Conservation (phyloP, 768 basidiomycete species). For the Candolleomyces eurysporus region DNA sequence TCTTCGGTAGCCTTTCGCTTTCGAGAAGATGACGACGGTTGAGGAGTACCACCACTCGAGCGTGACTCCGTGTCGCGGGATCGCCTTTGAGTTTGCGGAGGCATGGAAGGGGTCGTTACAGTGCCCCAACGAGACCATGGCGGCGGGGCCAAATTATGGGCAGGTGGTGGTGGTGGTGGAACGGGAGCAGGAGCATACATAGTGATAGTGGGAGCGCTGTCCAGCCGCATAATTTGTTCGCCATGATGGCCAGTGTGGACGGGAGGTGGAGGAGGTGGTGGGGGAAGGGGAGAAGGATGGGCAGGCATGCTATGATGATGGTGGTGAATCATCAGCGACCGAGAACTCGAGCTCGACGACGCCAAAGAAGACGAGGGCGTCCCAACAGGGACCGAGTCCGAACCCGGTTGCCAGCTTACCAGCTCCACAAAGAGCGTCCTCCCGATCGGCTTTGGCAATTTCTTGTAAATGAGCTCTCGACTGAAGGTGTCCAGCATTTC, state of each 20-base stretch:
- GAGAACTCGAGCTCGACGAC: conserved; percentile 1
- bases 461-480: conserved; percentile 69
- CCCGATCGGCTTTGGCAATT: conserved; percentile 58
- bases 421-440: conserved; percentile 77
- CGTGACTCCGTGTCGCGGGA: conserved; percentile 28
- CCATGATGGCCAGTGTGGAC: conserved; percentile 8
- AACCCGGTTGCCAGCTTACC: conserved; percentile 57
- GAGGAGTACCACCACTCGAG: conserved; percentile 28
- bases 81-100: conserved; percentile 42
- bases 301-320: not conserved
- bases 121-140: conserved; percentile 52
- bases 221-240: conserved; percentile 11
- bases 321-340: conserved; percentile 1
- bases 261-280: not conserved
- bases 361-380: not conserved
- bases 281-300: not conserved
- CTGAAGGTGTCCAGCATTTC: conserved; percentile 75
- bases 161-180: conserved; percentile 7
- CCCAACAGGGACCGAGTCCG: conserved; percentile 22
- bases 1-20: conserved; percentile 49
- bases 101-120: conserved; percentile 43
- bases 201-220: conserved; percentile 2
- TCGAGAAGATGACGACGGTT: conserved; percentile 37
- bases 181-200: conserved; percentile 12
- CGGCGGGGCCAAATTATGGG: conserved; percentile 28